Base-by-base conservation (phyloP, 1,284 basidiomycete species). In the Albatrellus sp. region DNA sequence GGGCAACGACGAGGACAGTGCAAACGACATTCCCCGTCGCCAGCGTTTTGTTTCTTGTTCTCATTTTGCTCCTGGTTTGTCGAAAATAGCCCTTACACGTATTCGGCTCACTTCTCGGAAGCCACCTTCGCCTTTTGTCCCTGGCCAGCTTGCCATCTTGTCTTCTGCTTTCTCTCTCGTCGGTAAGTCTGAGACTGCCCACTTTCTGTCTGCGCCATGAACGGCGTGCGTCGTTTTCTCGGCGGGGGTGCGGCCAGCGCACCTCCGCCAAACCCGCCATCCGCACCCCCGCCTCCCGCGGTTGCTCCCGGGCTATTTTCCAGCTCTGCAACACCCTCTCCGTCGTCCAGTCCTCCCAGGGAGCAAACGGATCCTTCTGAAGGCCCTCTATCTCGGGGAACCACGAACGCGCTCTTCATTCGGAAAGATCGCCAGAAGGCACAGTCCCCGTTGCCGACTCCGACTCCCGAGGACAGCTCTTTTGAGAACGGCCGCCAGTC, bases 171-270 rank as follows among this genome's bases (percentile, higher is more conserved):
- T n/a, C n/a, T n/a, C n/a, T n/a, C n/a, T n/a, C n/a, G n/a, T n/a
- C n/a, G n/a, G n/a, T n/a, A n/a, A n/a, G n/a, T n/a, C n/a, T n/a
- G n/a, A 33, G 10, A 10, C 32, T 33, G 32, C n/a, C n/a, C 32
- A 10, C 32, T 10, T 35, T 24, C 7, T 16, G 12, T 38, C n/a
- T 16, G 17, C n/a, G 17, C n/a, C 12, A 83, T 83, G 80, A 79
- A 83, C 69, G 79, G 80, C 55, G 77, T 84, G 48, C 77, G 79
- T 55, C 73, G 77, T 60, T 72, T 82, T 50, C 69, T 83, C 34
- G 66, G 64, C 38, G 72, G 67, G 46, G 69, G 69, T 40, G 64
- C 61, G 30, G 46, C 55, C n/a, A 48, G 46, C 45, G 51, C 48
- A 46, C 52, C 57, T 24, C 48, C 53, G 20, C 52, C 56, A 44